Base-by-base conservation (phyloP, 2,329 filamentous ascomycete genomes). In the Ceratocystis diversiconidia region DNA sequence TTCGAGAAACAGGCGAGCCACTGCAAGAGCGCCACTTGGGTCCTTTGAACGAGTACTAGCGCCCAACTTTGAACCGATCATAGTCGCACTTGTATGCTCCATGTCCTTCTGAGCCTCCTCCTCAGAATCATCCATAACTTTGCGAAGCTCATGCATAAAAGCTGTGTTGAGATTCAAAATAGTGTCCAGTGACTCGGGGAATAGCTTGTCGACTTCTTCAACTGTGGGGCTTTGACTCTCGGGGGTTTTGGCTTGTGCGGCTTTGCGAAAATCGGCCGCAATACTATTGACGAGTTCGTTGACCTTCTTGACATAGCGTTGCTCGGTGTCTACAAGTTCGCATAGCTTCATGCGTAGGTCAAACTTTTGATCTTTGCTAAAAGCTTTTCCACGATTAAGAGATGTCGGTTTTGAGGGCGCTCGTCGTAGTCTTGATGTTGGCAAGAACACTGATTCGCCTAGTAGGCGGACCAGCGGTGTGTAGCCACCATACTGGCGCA, bases 261-360 rank as follows among this genome's bases (percentile, higher is more conserved):
- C 87, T 62, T 86, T 78, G 41, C 89, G 85, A 71, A 95, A 92
- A 68, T 95, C 89, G 65, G 85, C 83, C 30, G 90, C 90, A 36
- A 96, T 85, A 67, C 87, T 84, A 69, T 88, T 85, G 52, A 96
- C 88, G 68, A 99, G 77, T 70, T 94, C 89, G 68, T 89, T 84
- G 66, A 99, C 76, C 74, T 97, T 96, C 71, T 83, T 81, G 52
- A 99, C 90, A 75, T 97, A 99, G 74, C 90, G 87, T 73, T 94
- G 90, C 74, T 99, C 94, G 0, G 94, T 99, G 71, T 95, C 89
- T 43, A 96, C 84, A 67, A 97, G 77, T 74, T 99, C 94, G 67
- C 84, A 86, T 80, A 99, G 86, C 74, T 96, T 92, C 75, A 92
- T 87, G 50, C 92, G 85, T 70, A 96, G 78, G 63, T 88, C 88